phyloP scores from a whole-genome alignment of 331 rosid genomes.

The Stylosanthes scabra region DNA sequence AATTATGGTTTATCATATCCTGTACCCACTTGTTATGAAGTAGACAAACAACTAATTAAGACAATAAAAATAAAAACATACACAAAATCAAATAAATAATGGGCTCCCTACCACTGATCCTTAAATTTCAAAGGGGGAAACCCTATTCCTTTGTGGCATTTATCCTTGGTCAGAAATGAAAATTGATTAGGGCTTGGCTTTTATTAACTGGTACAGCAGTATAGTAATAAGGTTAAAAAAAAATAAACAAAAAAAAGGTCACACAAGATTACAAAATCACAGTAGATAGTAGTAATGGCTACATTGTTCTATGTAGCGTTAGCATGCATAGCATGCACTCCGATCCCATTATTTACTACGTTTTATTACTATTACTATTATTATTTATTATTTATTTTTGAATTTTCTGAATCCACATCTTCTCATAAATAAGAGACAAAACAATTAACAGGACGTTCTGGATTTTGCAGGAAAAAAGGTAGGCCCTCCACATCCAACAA shows the following conservation, averaged over 20 bases:
- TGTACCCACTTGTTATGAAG: too few relatives aligned
- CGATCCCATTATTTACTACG: background rate
- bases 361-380: too few relatives aligned
- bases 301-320: slow-evolving; percentile 15
- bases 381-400: too few relatives aligned
- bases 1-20: too few relatives aligned
- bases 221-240: too few relatives aligned
- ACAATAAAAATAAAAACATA: too few relatives aligned
- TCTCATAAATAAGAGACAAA: slow-evolving; percentile 31
- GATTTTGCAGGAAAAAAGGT: background rate
- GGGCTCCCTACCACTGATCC: background rate
- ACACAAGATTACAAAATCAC: slow-evolving; percentile 8
- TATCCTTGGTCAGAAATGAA: slow-evolving; percentile 1
- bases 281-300: slow-evolving; percentile 23
- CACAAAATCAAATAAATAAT: background rate
- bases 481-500: slow-evolving; percentile 40
- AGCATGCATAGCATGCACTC: slow-evolving; percentile 6
- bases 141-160: background rate
- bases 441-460: slow-evolving; percentile 31
- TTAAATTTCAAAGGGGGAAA: background rate
- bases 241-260: background rate
- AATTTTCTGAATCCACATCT: slow-evolving; percentile 37
- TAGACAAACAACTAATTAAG: too few relatives aligned
- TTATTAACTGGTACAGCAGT: slow-evolving; percentile 5
- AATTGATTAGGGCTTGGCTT: slow-evolving; percentile 1